Conservation (phyloP, 2,329 filamentous ascomycete genomes). For the Cucurbitaria berberidis region DNA sequence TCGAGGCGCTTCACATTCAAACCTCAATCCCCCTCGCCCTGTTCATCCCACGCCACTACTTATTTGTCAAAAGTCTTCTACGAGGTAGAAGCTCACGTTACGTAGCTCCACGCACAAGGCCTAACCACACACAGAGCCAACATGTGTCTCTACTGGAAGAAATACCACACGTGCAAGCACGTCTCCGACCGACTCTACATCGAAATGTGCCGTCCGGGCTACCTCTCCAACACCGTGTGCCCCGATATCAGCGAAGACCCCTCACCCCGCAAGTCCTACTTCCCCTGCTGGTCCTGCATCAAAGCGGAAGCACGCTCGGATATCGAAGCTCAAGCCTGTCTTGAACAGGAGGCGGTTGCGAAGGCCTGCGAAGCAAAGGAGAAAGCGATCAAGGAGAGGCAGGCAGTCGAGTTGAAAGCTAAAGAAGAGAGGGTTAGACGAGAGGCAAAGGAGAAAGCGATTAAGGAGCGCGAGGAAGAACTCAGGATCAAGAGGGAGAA, state of each 20-base stretch:
- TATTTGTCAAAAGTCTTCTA: not conserved
- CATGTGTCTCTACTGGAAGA: slow-evolving; percentile 38
- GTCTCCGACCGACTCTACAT: slow-evolving; percentile 27
- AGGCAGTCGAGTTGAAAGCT: slow-evolving; percentile 14
- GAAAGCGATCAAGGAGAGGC: slow-evolving; percentile 10
- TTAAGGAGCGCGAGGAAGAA: slow-evolving; percentile 26
- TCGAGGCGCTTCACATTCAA: not conserved
- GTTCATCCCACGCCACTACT: not conserved
- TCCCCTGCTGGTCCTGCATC: slow-evolving; percentile 34
- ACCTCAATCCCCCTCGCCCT: not conserved
- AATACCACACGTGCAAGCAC: slow-evolving; percentile 30
- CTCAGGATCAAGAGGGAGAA: slow-evolving; percentile 12
- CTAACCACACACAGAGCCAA: not conserved
- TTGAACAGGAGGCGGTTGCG: not conserved
- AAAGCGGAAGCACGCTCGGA: slow-evolving; percentile 18
- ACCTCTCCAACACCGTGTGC: slow-evolving; percentile 29
- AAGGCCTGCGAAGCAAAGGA: slow-evolving; percentile 8
- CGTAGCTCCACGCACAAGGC: not conserved
- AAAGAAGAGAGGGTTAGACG: slow-evolving; percentile 31
- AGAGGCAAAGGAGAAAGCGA: slow-evolving; percentile 29
- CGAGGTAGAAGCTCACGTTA: not conserved
- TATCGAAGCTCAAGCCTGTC: slow-evolving; percentile 7
- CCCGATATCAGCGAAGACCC: slow-evolving; percentile 18
- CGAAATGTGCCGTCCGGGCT: slow-evolving; percentile 30
- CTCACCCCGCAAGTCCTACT: slow-evolving; percentile 21